phyloP scores from a whole-genome alignment of 352 stramenopile genomes.

The Albugo laibachii region DNA sequence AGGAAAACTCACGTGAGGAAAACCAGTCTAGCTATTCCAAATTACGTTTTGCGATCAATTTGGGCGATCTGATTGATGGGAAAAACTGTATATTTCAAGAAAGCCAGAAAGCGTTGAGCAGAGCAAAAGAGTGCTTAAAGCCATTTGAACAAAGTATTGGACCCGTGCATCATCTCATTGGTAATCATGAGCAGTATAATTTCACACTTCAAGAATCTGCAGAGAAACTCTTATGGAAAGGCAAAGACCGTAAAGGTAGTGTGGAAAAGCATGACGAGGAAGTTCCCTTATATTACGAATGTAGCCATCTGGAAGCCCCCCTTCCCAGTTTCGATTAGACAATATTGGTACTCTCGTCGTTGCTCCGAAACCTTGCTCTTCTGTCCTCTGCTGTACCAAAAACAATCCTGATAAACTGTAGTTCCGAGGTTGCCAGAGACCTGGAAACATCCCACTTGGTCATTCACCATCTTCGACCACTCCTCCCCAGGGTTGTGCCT shows the following conservation, averaged over 20 bases:
- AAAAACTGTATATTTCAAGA: constrained; percentile 24
- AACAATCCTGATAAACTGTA: too few relatives aligned
- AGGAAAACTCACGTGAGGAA: constrained; percentile 1
- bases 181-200: constrained; percentile 78
- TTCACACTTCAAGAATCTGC: constrained; percentile 24
- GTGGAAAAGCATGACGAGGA: background rate
- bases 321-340: constrained; percentile 33
- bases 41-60: constrained; percentile 45
- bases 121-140: constrained; percentile 15
- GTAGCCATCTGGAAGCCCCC: constrained; percentile 17
- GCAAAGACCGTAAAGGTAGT: constrained; percentile 2
- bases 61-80: constrained; percentile 66
- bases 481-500: too few relatives aligned
- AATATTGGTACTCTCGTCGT: too few relatives aligned
- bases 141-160: constrained; percentile 23
- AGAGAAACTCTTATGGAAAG: constrained; percentile 17
- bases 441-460: too few relatives aligned
- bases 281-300: constrained; percentile 33
- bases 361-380: too few relatives aligned
- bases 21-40: background rate
- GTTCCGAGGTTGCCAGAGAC: too few relatives aligned
- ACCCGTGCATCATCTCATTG: constrained; percentile 50
- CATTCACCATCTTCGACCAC: too few relatives aligned
- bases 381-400: too few relatives aligned
- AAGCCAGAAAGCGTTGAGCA: constrained; percentile 13